Conservation (phyloP, 2,329 filamentous ascomycete species). For the Aspergillus aculeatinus region DNA sequence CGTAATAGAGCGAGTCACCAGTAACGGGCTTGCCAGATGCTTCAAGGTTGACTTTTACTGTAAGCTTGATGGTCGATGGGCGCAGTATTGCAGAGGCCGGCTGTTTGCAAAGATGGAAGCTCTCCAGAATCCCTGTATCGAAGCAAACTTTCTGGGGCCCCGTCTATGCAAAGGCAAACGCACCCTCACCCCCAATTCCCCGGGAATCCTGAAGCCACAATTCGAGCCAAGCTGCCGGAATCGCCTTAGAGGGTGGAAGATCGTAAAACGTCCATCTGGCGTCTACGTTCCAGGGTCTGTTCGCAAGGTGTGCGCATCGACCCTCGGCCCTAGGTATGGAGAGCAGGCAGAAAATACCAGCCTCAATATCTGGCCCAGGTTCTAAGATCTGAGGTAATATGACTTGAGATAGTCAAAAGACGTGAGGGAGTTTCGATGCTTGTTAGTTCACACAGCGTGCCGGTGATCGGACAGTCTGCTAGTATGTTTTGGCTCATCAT, state of each 20-base stretch:
- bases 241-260: not conserved
- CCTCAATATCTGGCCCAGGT: too few species aligned
- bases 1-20: not conserved
- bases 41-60: not conserved
- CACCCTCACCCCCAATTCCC: not conserved
- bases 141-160: not conserved
- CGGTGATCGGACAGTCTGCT: not conserved
- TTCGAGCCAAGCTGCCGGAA: not conserved
- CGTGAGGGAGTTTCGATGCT: not conserved
- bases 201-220: not conserved
- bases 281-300: not conserved
- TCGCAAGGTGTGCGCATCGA: not conserved
- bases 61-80: not conserved
- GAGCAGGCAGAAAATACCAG: not conserved
- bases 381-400: too few species aligned
- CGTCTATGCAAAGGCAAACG: not conserved
- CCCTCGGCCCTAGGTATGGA: not conserved
- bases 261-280: not conserved
- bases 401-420: too few species aligned
- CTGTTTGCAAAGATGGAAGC: not conserved
- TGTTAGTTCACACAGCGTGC: too few species aligned
- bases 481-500: not conserved
- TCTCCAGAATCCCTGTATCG: not conserved
- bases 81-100: not conserved
- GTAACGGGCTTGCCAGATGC: not conserved